phyloP scores from a whole-genome alignment of 768 basidiomycete genomes.

The Lactarius hatsudake region DNA sequence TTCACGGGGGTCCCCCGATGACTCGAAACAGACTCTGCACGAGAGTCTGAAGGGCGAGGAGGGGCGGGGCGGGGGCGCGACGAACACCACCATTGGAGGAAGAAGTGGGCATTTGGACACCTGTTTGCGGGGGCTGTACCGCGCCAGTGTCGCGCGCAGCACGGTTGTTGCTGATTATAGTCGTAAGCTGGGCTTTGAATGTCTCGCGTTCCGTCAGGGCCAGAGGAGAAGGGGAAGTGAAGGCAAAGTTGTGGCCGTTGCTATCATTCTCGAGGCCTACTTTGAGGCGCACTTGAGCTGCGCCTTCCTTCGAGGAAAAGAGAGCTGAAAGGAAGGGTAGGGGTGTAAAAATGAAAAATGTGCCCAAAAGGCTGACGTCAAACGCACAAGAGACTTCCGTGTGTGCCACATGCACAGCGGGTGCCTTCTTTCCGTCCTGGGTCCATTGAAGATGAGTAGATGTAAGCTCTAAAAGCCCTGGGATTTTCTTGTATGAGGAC shows the following conservation, averaged over 20 bases:
- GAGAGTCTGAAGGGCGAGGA: conserved; percentile 51
- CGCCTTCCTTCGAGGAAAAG: conserved; percentile 83
- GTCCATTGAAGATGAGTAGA: conserved; percentile 76
- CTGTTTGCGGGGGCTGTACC: conserved; percentile 23
- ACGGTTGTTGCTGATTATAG: conserved; percentile 74
- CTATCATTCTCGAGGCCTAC: conserved; percentile 67
- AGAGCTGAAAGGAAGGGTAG: conserved; percentile 47
- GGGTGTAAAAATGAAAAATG: not conserved
- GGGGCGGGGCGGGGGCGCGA: conserved; percentile 34
- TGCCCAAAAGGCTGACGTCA: conserved; percentile 1
- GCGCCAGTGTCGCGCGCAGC: conserved; percentile 27
- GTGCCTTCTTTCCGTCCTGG: conserved; percentile 62
- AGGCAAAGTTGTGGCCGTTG: conserved; percentile 79
- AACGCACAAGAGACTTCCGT: conserved; percentile 55
- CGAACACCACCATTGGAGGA: conserved; percentile 22
- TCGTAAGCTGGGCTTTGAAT: conserved; percentile 78
- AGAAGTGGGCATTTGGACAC: conserved; percentile 27
- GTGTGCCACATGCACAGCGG: conserved; percentile 62
- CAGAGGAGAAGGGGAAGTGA: conserved; percentile 60
- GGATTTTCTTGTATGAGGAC: conserved; percentile 82
- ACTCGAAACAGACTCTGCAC: conserved; percentile 62
- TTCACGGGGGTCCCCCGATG: conserved; percentile 52
- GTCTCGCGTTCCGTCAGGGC: conserved; percentile 73
- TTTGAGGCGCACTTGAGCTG: conserved; percentile 76
- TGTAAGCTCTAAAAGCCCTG: conserved; percentile 74